Evolutionary conservation across 1,139 yeast genomes (phyloP), one percentile per base, ranked within the genome.

Genomic region (Suhomyces bokatorum): DNA sequence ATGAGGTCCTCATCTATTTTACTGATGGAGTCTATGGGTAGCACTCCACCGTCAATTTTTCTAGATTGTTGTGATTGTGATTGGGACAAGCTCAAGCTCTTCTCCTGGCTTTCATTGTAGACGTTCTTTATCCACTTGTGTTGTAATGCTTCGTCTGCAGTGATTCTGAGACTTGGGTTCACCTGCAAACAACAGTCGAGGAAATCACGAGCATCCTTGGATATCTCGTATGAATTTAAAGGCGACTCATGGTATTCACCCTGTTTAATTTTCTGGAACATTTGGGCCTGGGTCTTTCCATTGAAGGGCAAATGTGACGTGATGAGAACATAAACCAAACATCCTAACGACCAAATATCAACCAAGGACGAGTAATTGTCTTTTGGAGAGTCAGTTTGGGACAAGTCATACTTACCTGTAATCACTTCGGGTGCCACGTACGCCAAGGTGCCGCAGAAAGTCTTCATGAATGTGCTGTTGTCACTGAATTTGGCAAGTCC

Each of bases 381-480:
- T 11, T 54, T 53, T 24, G 54, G 40, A 32, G 57, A 40, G 33
- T 48, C 46, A 40, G 59, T 60, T 49, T 58, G 69, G 40, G 64
- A 66, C 48, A 64, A 58, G 44, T 75, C 81, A 54, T 72, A 75
- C 57, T 83, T 83, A 1, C 93, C 93, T 4, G 85, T 81, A 39
- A 93, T 81, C 6, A 93, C 90, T 64, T 93, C 99, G 0, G 99
- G 99, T 0, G 99, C 98, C 39, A 89, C 85, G 54, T 89, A 89
- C 1, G 96, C 95, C 49, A 88, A 65, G 0, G 97, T 89, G 2
- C 97, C 96, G 64, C 96, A 89, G 56, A 89, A 89, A 0, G 96
- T 88, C 58, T 85, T 87, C 81, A 89, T 81, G 49, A 85, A 82
- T 0, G 95, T 80, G 14, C 87, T 84, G 45, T 83, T 83, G 47